phyloP scores from a whole-genome alignment of 106 monocot species.

The Acorus calamus region DNA sequence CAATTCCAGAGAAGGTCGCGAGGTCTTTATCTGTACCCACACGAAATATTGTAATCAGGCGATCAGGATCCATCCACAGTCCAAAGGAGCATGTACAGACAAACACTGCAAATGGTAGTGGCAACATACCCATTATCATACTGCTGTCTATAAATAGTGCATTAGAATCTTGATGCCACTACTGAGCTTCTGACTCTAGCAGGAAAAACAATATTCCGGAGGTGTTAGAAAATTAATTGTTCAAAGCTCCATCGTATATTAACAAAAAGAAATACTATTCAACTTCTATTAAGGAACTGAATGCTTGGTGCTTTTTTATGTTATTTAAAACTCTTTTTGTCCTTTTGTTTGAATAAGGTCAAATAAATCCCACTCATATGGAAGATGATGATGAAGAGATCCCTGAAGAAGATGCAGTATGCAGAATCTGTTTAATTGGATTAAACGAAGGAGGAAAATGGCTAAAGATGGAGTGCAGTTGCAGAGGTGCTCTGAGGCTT shows the following conservation, averaged over 20 bases:
- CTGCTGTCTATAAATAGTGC: too few species aligned
- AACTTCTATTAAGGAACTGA: too few species aligned
- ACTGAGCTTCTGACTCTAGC: too few species aligned
- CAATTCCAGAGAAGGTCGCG: constrained; percentile 9
- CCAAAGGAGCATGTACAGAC: background rate
- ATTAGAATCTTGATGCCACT: too few species aligned
- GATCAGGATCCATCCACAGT: constrained; percentile 24
- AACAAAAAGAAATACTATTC: too few species aligned
- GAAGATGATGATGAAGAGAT: constrained; percentile 43
- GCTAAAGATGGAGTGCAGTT: constrained; percentile 49
- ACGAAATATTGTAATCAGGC: constrained; percentile 25
- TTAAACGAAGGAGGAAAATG: constrained; percentile 37
- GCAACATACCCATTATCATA: too few species aligned
- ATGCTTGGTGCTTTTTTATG: background rate
- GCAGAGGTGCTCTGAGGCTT: constrained; percentile 43
- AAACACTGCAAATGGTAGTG: constrained; percentile 20
- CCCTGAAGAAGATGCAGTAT: constrained; percentile 42
- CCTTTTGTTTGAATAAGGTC: constrained; percentile 5
- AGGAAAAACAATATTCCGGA: too few species aligned
- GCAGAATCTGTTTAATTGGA: constrained; percentile 34
- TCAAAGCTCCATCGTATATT: too few species aligned
- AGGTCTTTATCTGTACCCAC: constrained; percentile 40
- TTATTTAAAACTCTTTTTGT: background rate
- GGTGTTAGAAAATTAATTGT: too few species aligned
- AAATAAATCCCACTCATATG: constrained; percentile 5